Evolutionary conservation across 345 rosid genomes (phyloP).

Genomic region (Arabis alpina): DNA sequence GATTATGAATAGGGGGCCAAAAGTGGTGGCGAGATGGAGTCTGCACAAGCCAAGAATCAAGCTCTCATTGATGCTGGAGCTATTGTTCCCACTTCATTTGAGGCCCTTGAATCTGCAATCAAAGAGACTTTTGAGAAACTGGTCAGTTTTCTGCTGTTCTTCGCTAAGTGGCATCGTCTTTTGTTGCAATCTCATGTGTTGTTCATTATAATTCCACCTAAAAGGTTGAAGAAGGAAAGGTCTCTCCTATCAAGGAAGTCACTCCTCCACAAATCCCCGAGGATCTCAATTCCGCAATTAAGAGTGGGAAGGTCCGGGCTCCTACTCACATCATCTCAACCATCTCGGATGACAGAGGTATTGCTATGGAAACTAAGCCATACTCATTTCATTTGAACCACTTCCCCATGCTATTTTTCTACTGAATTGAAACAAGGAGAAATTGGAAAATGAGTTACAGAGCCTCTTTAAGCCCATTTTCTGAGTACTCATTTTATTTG

Average conservation of each 20-base stretch:
- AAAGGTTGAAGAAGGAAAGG: slow-evolving; percentile 81
- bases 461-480: slow-evolving; percentile 1
- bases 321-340: slow-evolving; percentile 97
- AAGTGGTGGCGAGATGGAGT: slow-evolving; percentile 98
- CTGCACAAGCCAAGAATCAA: slow-evolving; percentile 99
- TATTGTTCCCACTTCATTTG: slow-evolving; percentile 90
- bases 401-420: background rate
- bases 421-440: background rate
- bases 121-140: slow-evolving; percentile 89
- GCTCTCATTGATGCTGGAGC: slow-evolving; percentile 93
- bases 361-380: background rate
- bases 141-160: slow-evolving; percentile 51
- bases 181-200: slow-evolving; percentile 6
- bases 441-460: background rate
- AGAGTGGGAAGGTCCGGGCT: slow-evolving; percentile 97
- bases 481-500: background rate
- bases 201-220: slow-evolving; percentile 19
- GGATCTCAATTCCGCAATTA: slow-evolving; percentile 91
- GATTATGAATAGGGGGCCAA: slow-evolving; percentile 80
- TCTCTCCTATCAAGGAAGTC: slow-evolving; percentile 75
- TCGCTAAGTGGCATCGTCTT: slow-evolving; percentile 8
- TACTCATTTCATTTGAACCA: too few species aligned
- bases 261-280: slow-evolving; percentile 94
- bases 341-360: slow-evolving; percentile 98
- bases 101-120: slow-evolving; percentile 76